These are phyloP conservation scores for Erysimum cheiranthoides DNA, from an alignment of 345 rosid genomes.

Conservation along the genomic window DNA sequence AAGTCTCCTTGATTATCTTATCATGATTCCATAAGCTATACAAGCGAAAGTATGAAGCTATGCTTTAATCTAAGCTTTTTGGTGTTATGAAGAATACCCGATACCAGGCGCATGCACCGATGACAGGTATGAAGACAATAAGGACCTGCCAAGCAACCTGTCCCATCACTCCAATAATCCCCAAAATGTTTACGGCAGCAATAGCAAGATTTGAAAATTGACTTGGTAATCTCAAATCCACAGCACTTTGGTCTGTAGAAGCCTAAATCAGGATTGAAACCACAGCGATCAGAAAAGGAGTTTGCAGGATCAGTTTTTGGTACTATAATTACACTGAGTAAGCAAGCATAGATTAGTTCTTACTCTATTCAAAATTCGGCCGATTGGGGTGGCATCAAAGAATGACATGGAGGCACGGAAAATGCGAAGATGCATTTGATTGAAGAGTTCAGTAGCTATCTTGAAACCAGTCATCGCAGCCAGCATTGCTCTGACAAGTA, in stretches of 20 bases:
- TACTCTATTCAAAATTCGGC: constrained; percentile 71
- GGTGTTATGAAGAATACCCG: constrained; percentile 57
- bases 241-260: constrained; percentile 80
- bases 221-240: constrained; percentile 59
- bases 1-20: constrained; percentile 4
- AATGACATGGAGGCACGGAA: constrained; percentile 80
- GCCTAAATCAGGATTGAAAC: constrained; percentile 56
- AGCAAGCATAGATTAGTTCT: constrained; percentile 32
- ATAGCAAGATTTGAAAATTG: constrained; percentile 51
- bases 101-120: constrained; percentile 65
- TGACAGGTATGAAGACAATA: constrained; percentile 65
- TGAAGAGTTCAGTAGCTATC: constrained; percentile 70
- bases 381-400: constrained; percentile 79
- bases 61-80: constrained; percentile 15
- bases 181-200: constrained; percentile 61
- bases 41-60: constrained; percentile 23
- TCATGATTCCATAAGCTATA: constrained; percentile 4
- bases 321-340: not conserved
- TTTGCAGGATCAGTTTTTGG: not conserved
- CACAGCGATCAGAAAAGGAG: constrained; percentile 21
- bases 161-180: constrained; percentile 72
- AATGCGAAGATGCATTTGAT: constrained; percentile 60
- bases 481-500: constrained; percentile 56
- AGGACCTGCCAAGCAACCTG: constrained; percentile 90
- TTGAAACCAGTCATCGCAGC: constrained; percentile 61